These are phyloP conservation scores for Phoma herbarum DNA, from an alignment of 2,329 filamentous ascomycete genomes.

Conservation along the genomic window DNA sequence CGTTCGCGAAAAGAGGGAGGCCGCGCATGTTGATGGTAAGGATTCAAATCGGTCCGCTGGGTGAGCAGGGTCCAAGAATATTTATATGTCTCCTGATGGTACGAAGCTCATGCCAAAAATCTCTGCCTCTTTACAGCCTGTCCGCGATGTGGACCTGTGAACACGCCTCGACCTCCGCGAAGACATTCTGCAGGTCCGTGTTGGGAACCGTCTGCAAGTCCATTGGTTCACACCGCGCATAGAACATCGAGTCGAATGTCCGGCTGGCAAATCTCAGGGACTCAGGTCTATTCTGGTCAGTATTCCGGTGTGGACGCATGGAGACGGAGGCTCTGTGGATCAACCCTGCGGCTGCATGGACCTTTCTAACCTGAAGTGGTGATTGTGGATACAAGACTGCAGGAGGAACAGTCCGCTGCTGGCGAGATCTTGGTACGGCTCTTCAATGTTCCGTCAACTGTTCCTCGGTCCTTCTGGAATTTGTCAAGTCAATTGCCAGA, in stretches of 20 bases:
- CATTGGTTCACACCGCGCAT: conserved; percentile 12
- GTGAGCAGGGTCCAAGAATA: conserved; percentile 6
- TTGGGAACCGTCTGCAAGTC: conserved; percentile 5
- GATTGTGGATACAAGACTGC: conserved; percentile 11
- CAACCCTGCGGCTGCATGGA: conserved; percentile 13
- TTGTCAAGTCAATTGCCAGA: conserved; percentile 4
- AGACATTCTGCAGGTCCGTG: conserved; percentile 8
- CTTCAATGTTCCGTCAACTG: conserved; percentile 1
- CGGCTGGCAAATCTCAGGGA: conserved; percentile 11
- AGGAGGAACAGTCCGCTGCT: conserved; percentile 1
- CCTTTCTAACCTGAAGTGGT: conserved; percentile 7
- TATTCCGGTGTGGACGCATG: conserved; percentile 15
- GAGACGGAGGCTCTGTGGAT: conserved; percentile 16
- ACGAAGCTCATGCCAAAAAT: conserved; percentile 13
- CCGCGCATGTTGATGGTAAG: conserved; percentile 16
- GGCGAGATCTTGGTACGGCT: conserved; percentile 13
- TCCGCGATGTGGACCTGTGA: conserved; percentile 18
- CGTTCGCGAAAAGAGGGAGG: conserved; percentile 10
- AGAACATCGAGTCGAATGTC: conserved; percentile 10
- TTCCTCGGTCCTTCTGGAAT: conserved; percentile 1
- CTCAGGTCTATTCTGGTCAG: conserved; percentile 11
- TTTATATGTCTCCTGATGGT: conserved; percentile 11
- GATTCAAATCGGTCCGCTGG: conserved; percentile 6
- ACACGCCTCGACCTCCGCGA: conserved; percentile 14
- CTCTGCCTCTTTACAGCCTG: conserved; percentile 14